phyloP scores from a whole-genome alignment of 1,139 yeast species.

The Protomyces gravidus region DNA sequence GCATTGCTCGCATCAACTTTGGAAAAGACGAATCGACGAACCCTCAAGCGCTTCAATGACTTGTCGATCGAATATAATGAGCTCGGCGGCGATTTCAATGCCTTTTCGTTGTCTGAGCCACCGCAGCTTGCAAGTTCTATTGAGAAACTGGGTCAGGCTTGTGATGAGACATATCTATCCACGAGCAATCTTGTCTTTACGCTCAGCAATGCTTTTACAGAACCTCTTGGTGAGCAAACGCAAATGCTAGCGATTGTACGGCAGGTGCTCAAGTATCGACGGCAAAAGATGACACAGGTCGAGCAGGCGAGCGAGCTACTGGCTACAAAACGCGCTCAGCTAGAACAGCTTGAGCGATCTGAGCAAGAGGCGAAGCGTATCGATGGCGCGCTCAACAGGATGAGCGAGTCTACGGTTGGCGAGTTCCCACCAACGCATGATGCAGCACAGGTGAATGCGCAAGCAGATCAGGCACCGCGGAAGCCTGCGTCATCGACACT shows the following conservation, averaged over 20 bases:
- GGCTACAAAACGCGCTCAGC: conserved; percentile 43
- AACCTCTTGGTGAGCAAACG: conserved; percentile 78
- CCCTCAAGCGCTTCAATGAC: conserved; percentile 48
- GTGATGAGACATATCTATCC: conserved; percentile 66
- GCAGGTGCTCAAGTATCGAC: conserved; percentile 63
- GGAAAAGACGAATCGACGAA: conserved; percentile 62
- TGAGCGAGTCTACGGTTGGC: conserved; percentile 2
- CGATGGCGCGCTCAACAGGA: conserved; percentile 36
- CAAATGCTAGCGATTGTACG: conserved; percentile 67
- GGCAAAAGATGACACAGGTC: conserved; percentile 64
- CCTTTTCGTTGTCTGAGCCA: conserved; percentile 63
- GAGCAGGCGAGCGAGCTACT: conserved; percentile 56
- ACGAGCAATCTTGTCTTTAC: conserved; percentile 65
- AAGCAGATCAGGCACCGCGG: neutral
- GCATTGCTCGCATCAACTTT: conserved; percentile 52
- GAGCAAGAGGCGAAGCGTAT: conserved; percentile 46
- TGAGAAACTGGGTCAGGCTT: conserved; percentile 74
- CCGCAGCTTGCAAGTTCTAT: conserved; percentile 49
- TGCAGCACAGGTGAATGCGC: conserved; percentile 12
- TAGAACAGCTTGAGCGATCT: conserved; percentile 43
- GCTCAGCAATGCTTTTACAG: conserved; percentile 69
- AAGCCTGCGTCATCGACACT: conserved; percentile 29
- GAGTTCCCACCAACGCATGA: conserved; percentile 26
- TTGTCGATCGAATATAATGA: conserved; percentile 55
- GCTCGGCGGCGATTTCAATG: conserved; percentile 65